phyloP scores from a whole-genome alignment of 2,329 filamentous ascomycete species.

The Claviceps capensis region DNA sequence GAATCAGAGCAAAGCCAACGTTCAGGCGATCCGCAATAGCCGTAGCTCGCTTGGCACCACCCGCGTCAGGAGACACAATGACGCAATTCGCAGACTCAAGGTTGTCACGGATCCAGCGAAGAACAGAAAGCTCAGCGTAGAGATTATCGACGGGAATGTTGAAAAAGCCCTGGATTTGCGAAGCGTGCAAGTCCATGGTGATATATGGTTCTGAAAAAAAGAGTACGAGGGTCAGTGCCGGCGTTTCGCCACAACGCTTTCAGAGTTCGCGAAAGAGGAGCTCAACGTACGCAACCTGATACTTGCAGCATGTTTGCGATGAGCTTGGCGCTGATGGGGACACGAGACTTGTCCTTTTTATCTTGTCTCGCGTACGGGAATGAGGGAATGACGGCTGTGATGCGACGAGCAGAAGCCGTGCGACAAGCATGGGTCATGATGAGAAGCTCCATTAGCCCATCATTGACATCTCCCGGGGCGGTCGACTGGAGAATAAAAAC shows the following conservation, averaged over 20 bases:
- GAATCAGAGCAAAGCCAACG: constrained; percentile 82
- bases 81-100: constrained; percentile 70
- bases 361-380: constrained; percentile 95
- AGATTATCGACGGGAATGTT: constrained; percentile 66
- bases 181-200: constrained; percentile 91
- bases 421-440: constrained; percentile 95
- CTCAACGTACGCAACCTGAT: constrained; percentile 52
- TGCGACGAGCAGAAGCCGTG: constrained; percentile 59
- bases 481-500: constrained; percentile 97
- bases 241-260: background rate
- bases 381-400: constrained; percentile 90
- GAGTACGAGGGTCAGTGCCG: background rate
- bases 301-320: constrained; percentile 98
- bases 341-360: constrained; percentile 87
- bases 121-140: constrained; percentile 84
- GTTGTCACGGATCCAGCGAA: constrained; percentile 85
- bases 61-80: constrained; percentile 89
- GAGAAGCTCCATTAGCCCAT: constrained; percentile 92
- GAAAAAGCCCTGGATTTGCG: constrained; percentile 93
- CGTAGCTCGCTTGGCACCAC: constrained; percentile 86
- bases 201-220: constrained; percentile 44
- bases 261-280: background rate
- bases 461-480: constrained; percentile 90
- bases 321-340: constrained; percentile 90
- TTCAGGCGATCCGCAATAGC: constrained; percentile 87